Evolutionary conservation across 1,284 basidiomycete genomes (phyloP).

Genomic region (Microbotryum scabiosae): DNA sequence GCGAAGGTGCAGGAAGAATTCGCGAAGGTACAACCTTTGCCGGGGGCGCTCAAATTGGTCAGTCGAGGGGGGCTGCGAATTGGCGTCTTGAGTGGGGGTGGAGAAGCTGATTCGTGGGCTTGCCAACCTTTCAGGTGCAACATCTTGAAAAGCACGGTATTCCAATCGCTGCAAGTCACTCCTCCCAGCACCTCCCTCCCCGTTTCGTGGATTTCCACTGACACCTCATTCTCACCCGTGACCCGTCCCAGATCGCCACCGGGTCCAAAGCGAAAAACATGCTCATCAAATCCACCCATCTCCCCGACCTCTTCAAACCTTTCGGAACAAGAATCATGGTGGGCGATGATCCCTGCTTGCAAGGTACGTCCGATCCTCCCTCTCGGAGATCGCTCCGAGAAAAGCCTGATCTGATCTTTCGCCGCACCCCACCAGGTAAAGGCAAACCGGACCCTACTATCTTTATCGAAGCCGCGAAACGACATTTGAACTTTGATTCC

Average conservation of each 20-base stretch:
- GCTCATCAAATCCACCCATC: slow-evolving; percentile 27
- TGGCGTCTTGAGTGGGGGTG: no score
- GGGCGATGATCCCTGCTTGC: slow-evolving; percentile 5
- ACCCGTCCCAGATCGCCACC: slow-evolving; percentile 27
- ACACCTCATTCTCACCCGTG: not conserved
- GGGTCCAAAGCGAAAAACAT: slow-evolving; percentile 32
- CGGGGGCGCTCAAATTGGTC: slow-evolving; percentile 33
- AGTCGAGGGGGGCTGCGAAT: no score
- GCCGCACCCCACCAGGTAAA: slow-evolving; percentile 5
- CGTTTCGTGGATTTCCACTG: not conserved
- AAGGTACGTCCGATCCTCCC: slow-evolving; percentile 5
- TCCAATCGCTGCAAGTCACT: slow-evolving; percentile 26
- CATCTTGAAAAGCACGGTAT: slow-evolving; percentile 31
- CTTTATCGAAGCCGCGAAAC: slow-evolving; percentile 33
- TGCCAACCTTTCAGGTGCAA: not conserved
- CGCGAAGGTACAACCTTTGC: slow-evolving; percentile 25
- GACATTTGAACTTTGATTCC: slow-evolving; percentile 13
- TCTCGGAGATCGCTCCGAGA: not conserved
- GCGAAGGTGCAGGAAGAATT: slow-evolving; percentile 5
- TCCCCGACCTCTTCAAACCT: slow-evolving; percentile 25
- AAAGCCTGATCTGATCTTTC: not conserved
- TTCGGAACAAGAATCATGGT: slow-evolving; percentile 25
- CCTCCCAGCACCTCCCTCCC: not conserved
- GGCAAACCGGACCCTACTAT: slow-evolving; percentile 32
- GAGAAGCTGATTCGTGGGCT: no score